Percentiles rank a stretch among this genome's conserved stretches.
Conservation (phyloP, 73 alveolate species). For the Paramecium tetraurelia region DNA sequence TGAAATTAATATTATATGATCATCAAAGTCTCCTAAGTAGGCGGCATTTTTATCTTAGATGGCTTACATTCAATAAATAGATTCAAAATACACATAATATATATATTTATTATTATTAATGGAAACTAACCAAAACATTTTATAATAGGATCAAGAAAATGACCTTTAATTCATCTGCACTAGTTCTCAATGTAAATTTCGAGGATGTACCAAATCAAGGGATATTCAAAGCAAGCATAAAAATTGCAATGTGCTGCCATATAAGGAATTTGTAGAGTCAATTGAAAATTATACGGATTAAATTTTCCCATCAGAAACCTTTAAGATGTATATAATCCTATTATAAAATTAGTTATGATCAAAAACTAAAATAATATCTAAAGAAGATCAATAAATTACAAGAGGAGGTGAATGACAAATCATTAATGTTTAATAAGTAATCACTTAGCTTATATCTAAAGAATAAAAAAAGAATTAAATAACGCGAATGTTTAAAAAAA, state of each 20-base stretch:
- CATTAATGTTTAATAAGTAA: not conserved
- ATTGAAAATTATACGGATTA: too few relatives aligned
- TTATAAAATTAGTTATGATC: not conserved
- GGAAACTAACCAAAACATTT: not conserved
- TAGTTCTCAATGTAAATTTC: not conserved
- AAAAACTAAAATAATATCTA: too few relatives aligned
- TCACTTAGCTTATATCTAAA: too few relatives aligned
- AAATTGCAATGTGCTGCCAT: not conserved
- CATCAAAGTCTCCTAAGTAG: not conserved
- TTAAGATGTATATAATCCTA: not conserved
- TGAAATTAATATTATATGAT: conserved; percentile 22
- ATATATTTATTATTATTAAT: not conserved
- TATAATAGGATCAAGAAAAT: not conserved
- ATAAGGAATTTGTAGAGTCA: not conserved
- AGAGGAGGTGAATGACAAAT: not conserved
- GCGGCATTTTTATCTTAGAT: not conserved
- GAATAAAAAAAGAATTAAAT: not conserved
- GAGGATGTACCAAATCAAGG: not conserved
- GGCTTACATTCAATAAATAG: not conserved
- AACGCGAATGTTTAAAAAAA: not conserved
- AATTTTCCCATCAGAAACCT: not conserved
- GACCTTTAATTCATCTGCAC: not conserved
- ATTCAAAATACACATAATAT: not conserved
- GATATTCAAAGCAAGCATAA: not conserved
- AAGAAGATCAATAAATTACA: not conserved